These are phyloP conservation scores for Mycena maculata DNA, from an alignment of 768 basidiomycete genomes.

Conservation along the genomic window DNA sequence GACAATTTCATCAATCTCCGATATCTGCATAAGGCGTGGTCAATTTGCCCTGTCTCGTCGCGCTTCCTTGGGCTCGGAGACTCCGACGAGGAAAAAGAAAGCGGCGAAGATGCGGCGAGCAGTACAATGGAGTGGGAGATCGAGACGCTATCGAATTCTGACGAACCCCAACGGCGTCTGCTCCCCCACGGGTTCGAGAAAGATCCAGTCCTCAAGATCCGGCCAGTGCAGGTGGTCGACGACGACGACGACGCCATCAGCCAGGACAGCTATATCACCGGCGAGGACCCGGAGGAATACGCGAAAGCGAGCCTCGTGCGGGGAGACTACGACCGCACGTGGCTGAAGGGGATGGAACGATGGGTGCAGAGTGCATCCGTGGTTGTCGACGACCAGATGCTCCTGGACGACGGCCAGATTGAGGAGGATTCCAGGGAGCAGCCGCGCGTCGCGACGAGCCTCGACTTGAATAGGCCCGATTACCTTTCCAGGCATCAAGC, in stretches of 20 bases:
- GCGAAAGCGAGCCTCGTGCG: constrained; percentile 4
- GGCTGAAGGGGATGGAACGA: constrained; percentile 1
- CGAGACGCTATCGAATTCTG: neutral
- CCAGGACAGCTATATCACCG: constrained; percentile 4
- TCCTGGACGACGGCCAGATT: constrained; percentile 17
- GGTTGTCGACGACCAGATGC: neutral
- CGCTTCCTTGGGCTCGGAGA: constrained; percentile 5
- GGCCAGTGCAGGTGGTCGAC: neutral
- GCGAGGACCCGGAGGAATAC: constrained; percentile 19
- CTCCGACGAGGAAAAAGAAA: neutral
- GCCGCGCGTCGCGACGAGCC: constrained; percentile 16
- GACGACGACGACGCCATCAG: constrained; percentile 9
- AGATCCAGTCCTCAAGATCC: neutral
- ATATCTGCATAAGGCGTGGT: constrained; percentile 5
- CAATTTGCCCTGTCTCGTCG: neutral
- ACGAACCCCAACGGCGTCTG: constrained; percentile 14
- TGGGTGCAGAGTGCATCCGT: constrained; percentile 1
- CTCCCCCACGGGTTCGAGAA: constrained; percentile 1
- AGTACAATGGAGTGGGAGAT: constrained; percentile 19
- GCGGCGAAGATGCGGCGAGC: neutral
- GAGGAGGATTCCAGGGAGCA: constrained; percentile 12
- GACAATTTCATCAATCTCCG: neutral
- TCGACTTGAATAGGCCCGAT: constrained; percentile 20
- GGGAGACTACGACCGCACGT: neutral
- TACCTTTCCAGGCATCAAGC: neutral